Evolutionary conservation across 257 asterid species (phyloP), one percentile per base, ranked within the genome.

Genomic region (Solanum chmielewskii): DNA sequence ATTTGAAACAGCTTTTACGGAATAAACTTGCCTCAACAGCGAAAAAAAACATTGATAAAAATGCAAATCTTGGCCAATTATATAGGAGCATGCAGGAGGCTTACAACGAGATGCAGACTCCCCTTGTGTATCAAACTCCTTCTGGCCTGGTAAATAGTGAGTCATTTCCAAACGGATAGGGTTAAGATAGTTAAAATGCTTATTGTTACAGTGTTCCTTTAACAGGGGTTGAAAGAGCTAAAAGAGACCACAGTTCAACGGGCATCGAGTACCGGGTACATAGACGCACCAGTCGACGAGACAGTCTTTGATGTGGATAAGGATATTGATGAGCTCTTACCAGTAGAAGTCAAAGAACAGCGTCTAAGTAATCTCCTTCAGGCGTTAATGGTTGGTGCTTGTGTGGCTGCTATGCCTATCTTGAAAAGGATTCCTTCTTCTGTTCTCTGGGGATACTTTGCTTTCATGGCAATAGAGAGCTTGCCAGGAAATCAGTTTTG

Each of bases 401-500:
- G 99, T 82, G 98, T 97, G 80, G 99, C 96, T 71, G 98, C 98
- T 41, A 93, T 97, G 99, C 99, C 99, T 66, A 76, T 95, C 74
- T 81, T 97, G 59, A 96, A 95, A 89, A 95, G 83, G 92, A 97
- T 97, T 86, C 99, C 99, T 41, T 92, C 99, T 69, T 93, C 99
- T 1, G 99, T 97, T 85, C 95, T 97, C 18, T 97, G 99, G 99
- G 99, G 99, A 18, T 97, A 97, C 93, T 97, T 97, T 47, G 99
- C 99, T 37, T 97, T 95, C 96, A 97, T 97, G 99, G 99, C 99
- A 5, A 97, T 97, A 68, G 99, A 97, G 91, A 96, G 98, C 91
- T 89, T 97, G 94, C 99, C 99, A 0, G 99, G 99, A 89, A 97
- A 97, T 85, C 99, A 97, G 88, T 96, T 96, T 83, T 97, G 99